Evolutionary conservation across 495 filamentous ascomycete genomes (phyloP).

Genomic region (Hypomontagnella monticulosa): DNA sequence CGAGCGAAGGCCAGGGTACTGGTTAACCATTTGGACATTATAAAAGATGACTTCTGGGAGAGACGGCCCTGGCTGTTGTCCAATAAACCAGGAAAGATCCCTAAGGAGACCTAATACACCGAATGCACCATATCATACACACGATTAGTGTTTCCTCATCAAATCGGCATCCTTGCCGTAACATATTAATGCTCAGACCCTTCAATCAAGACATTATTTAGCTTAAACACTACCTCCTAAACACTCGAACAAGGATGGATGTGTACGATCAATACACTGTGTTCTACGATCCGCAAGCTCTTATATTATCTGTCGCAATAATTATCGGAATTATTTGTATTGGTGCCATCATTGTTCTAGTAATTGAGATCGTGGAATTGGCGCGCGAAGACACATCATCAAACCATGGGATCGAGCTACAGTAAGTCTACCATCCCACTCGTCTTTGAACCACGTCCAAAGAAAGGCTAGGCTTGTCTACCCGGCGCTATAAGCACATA

Average conservation of each 20-base stretch:
- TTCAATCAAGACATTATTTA: too few species aligned
- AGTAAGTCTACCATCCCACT: conserved; percentile 1
- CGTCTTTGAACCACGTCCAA: neutral
- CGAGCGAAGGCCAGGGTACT: conserved; percentile 78
- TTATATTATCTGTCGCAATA: too few species aligned
- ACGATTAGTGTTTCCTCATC: too few species aligned
- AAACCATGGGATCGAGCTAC: conserved; percentile 11
- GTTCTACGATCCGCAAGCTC: too few species aligned
- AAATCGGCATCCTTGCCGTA: neutral
- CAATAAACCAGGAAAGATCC: conserved; percentile 74
- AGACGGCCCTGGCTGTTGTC: conserved; percentile 85
- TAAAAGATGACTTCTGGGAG: conserved; percentile 93
- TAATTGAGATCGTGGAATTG: too few species aligned
- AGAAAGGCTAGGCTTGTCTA: neutral
- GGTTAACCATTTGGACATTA: conserved; percentile 89
- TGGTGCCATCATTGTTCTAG: too few species aligned
- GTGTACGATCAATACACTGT: too few species aligned
- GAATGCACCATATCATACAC: neutral
- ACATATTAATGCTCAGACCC: neutral
- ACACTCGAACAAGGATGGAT: conserved; percentile 2
- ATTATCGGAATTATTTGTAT: too few species aligned
- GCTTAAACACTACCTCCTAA: too few species aligned
- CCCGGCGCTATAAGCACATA: too few species aligned
- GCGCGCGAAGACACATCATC: too few species aligned
- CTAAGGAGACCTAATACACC: conserved; percentile 57